A percentile compares a stretch with the other conserved stretches of the same genome.
Conservation (phyloP, 768 basidiomycete genomes). For the Xanthoconium stramineum region DNA sequence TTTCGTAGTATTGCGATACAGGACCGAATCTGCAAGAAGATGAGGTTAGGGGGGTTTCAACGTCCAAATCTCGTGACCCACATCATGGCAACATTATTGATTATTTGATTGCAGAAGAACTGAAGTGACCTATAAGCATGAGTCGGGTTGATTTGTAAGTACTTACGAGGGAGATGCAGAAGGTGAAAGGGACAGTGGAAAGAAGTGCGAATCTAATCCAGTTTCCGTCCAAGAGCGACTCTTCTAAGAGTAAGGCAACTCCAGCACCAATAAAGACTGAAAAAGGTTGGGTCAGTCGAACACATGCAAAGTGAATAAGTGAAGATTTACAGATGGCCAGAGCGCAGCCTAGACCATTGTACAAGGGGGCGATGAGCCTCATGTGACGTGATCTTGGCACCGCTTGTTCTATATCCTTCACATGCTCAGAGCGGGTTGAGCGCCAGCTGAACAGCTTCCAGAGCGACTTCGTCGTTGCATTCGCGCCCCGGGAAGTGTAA, state of each 20-base stretch:
- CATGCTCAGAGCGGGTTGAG: conserved; percentile 39
- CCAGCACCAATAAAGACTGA: conserved; percentile 72
- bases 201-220: conserved; percentile 65
- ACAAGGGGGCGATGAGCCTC: conserved; percentile 68
- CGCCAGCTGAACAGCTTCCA: conserved; percentile 40
- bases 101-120: conserved; percentile 74
- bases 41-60: neutral
- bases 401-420: conserved; percentile 53
- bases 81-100: conserved; percentile 65
- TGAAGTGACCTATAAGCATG: conserved; percentile 24
- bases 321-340: conserved; percentile 56
- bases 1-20: conserved; percentile 81
- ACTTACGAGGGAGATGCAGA: conserved; percentile 73
- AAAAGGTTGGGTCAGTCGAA: conserved; percentile 1
- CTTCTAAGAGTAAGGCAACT: conserved; percentile 53
- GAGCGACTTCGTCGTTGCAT: neutral
- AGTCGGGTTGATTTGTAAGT: neutral
- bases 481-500: neutral
- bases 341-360: conserved; percentile 66
- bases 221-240: conserved; percentile 63
- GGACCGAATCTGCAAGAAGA: conserved; percentile 61
- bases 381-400: conserved; percentile 41
- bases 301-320: neutral
- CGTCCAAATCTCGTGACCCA: conserved; percentile 31
- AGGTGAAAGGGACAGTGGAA: conserved; percentile 62